phyloP scores from a whole-genome alignment of 257 asterid species.

The Mitragyna speciosa region DNA sequence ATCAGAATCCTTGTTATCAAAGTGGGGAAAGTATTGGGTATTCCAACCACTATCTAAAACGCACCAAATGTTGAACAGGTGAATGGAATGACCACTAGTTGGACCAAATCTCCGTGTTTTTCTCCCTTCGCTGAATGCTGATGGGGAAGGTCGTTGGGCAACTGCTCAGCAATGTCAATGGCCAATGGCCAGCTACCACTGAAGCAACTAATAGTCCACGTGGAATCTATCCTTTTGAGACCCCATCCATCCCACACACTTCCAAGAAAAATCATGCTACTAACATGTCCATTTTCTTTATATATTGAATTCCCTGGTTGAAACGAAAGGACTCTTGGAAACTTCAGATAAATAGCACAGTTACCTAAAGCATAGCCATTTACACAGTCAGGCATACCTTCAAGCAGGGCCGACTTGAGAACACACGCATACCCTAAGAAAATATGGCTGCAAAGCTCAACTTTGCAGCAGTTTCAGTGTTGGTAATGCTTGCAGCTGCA shows the following conservation, averaged over 20 bases:
- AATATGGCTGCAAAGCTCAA: constrained; percentile 27
- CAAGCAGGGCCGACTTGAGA: constrained; percentile 46
- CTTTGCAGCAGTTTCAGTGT: constrained; percentile 10
- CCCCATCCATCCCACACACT: neutral
- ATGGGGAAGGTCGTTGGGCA: neutral
- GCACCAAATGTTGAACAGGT: neutral
- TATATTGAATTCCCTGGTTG: neutral
- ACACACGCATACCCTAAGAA: constrained; percentile 17
- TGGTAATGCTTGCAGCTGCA: constrained; percentile 20
- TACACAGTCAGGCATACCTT: neutral
- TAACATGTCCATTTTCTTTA: neutral
- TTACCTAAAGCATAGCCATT: neutral
- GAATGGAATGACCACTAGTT: neutral
- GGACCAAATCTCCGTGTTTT: neutral
- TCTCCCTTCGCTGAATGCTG: neutral
- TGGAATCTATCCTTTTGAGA: constrained; percentile 1
- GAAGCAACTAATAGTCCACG: constrained; percentile 3
- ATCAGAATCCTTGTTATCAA: neutral
- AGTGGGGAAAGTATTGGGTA: neutral
- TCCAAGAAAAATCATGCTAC: neutral
- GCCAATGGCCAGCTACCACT: constrained; percentile 1
- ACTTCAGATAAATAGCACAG: neutral
- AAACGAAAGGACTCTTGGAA: neutral
- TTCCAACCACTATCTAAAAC: neutral
- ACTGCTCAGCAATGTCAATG: constrained; percentile 1